Conservation (phyloP, 2,329 filamentous ascomycete species). For the Neurospora crassa region DNA sequence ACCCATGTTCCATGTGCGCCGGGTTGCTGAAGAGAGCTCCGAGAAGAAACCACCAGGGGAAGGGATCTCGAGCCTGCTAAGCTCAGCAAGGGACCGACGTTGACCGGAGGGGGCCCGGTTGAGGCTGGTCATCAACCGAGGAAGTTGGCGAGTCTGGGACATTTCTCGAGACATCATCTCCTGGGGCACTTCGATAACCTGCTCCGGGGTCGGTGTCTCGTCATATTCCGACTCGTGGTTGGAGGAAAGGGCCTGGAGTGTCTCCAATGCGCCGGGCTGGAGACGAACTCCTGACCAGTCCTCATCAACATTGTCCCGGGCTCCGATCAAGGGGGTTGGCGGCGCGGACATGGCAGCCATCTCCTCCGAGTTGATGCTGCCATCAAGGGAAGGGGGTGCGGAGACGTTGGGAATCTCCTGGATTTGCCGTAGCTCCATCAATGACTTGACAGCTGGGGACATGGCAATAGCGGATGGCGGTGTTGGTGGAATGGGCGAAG, state of each 20-base stretch:
- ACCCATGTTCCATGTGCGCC: constrained; percentile 70
- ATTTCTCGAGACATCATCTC: constrained; percentile 37
- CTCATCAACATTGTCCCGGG: constrained; percentile 43
- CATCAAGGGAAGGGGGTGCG: constrained; percentile 80
- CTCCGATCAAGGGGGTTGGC: constrained; percentile 65
- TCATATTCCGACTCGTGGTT: constrained; percentile 43
- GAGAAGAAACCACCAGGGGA: constrained; percentile 91
- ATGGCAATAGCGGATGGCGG: constrained; percentile 62
- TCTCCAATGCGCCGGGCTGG: constrained; percentile 71
- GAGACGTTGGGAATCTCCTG: constrained; percentile 64
- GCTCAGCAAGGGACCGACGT: constrained; percentile 53
- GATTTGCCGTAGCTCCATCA: constrained; percentile 54
- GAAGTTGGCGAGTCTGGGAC: constrained; percentile 43
- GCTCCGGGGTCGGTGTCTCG: constrained; percentile 46
- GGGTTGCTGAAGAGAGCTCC: constrained; percentile 63
- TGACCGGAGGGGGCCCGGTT: constrained; percentile 37
- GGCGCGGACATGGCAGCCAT: constrained; percentile 76
- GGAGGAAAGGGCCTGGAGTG: constrained; percentile 63
- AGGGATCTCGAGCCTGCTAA: constrained; percentile 78
- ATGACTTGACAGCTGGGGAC: constrained; percentile 64
- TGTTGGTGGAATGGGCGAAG: constrained; percentile 52
- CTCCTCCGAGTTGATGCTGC: constrained; percentile 81
- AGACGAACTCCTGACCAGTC: constrained; percentile 68
- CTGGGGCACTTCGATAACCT: constrained; percentile 41
- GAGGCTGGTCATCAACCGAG: constrained; percentile 36